Base-by-base conservation (phyloP, 2,329 filamentous ascomycete species). In the Bipolaris victoriae region DNA sequence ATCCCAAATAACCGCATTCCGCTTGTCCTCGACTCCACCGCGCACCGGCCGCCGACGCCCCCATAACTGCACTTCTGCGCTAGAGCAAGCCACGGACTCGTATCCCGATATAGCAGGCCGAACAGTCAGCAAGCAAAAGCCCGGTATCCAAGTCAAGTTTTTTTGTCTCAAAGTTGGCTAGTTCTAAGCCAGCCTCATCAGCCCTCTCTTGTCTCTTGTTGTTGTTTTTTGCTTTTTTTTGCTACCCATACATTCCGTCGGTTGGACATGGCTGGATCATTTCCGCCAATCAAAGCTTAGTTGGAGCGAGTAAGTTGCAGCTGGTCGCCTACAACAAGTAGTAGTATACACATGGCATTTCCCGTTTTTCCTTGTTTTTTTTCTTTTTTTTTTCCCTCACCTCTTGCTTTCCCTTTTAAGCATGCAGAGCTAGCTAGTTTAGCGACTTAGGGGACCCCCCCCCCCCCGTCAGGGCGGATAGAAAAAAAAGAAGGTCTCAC, bases 261-360 rank as follows among this genome's bases (percentile, higher is more conserved):
- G 16, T 16, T 16, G 16, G 16, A 16, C 16, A 16, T 16, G 16
- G 16, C 16, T 16, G 16, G 16, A 16, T 16, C 16, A 16, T 43
- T 52, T 45, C 53, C 47, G 44, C 60, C 60, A 62, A 62, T 62
- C 15, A 41, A 24, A 6, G 31, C 18, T 24, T 11, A 26, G 7
- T 16, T 15, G 22, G 24, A 15, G 24, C 46, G 43, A 51, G 51
- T 43, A 47, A 46, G 18, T 47, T 26, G 26, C 46, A 5, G 48
- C 16, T 29, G 45, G n/a, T 26, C 24, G 24, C 24, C 24, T 26
- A 22, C 22, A 22, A 3, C 22, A 22, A 3, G 22, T 22, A 22
- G 22, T 22, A 22, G 24, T 7, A 26, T 26, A 26, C 3, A 26
- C 26, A 26, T 26, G 26, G 26, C 26, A 26, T 39, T 40, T 50